phyloP scores from a whole-genome alignment of 495 filamentous ascomycete genomes.

The Trichocladium uniseriatum region DNA sequence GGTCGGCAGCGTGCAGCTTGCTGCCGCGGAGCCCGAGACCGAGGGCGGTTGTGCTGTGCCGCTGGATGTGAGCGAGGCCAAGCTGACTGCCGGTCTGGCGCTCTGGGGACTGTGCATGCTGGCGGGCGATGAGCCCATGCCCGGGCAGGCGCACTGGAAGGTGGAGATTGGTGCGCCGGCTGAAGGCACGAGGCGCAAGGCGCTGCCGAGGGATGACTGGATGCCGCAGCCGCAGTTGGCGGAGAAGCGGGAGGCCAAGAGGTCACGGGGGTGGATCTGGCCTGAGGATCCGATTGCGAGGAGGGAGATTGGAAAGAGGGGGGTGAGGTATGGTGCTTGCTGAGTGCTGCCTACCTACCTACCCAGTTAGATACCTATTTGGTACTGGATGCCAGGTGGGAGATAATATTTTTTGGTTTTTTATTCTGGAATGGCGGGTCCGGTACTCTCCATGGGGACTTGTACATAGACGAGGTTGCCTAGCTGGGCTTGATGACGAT shows the following conservation, averaged over 20 bases:
- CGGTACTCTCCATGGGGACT: not conserved
- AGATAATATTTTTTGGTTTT: no score
- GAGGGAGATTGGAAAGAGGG: constrained; percentile 49
- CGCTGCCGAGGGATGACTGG: constrained; percentile 67
- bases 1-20: constrained; percentile 52
- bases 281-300: constrained; percentile 57
- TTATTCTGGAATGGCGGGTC: not conserved
- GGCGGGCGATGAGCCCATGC: constrained; percentile 61
- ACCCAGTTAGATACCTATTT: not conserved
- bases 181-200: constrained; percentile 63
- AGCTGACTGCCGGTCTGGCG: constrained; percentile 47
- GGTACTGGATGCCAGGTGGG: not conserved
- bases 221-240: constrained; percentile 75
- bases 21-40: constrained; percentile 23
- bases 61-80: constrained; percentile 31
- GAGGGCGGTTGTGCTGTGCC: not conserved
- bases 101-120: constrained; percentile 62
- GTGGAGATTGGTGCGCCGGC: constrained; percentile 75
- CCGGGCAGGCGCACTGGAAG: constrained; percentile 57
- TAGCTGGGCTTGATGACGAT: constrained; percentile 8
- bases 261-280: constrained; percentile 73
- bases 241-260: constrained; percentile 77
- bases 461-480: constrained; percentile 4
- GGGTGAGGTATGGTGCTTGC: constrained; percentile 42
- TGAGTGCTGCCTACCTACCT: constrained; percentile 1